Evolutionary conservation across 2,329 filamentous ascomycete genomes (phyloP).

Genomic region (Sporothrix inflata): DNA sequence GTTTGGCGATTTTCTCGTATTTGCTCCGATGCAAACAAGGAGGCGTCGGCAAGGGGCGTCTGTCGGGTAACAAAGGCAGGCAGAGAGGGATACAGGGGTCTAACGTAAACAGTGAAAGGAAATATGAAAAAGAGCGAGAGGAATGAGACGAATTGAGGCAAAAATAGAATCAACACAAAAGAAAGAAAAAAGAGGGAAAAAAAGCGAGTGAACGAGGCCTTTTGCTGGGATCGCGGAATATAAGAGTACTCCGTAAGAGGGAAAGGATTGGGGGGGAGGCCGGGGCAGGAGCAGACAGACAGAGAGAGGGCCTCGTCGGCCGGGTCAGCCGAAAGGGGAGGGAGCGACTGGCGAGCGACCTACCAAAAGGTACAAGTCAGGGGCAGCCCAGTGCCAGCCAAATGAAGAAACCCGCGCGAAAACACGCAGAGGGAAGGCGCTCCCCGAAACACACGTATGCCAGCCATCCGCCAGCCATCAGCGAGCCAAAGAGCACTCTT

Average conservation of each 20-base stretch:
- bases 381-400: conserved; percentile 11
- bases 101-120: background rate
- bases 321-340: conserved; percentile 11
- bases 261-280: background rate
- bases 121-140: conserved; percentile 41
- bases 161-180: conserved; percentile 2
- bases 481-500: background rate
- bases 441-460: background rate
- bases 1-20: conserved; percentile 23
- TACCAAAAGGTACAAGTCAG: conserved; percentile 8
- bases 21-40: conserved; percentile 21
- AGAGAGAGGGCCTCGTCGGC: background rate
- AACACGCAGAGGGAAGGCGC: background rate
- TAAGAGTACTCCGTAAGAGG: background rate
- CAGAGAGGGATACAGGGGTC: background rate
- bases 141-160: background rate
- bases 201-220: background rate
- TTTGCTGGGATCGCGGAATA: conserved; percentile 3
- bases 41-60: background rate
- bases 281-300: background rate
- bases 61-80: background rate
- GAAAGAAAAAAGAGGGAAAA: background rate
- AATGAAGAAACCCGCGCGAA: conserved; percentile 20
- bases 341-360: background rate
- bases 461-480: background rate